These are phyloP conservation scores for Chalciporus pseudorubinellus DNA, from an alignment of 768 basidiomycete genomes.

Conservation along the genomic window DNA sequence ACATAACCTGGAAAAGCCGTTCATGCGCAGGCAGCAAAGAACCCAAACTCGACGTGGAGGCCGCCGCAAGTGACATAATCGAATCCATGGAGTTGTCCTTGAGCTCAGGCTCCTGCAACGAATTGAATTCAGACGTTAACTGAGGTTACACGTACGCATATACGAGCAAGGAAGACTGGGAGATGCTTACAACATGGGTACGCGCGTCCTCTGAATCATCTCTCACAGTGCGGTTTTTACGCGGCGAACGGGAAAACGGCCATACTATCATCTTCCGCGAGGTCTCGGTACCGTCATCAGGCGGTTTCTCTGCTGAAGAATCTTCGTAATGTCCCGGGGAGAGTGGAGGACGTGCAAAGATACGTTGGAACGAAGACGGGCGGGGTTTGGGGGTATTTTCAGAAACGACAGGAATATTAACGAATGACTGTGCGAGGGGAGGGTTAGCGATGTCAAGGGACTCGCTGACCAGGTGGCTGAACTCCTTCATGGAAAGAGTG, in stretches of 20 bases:
- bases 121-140: background rate
- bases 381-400: constrained; percentile 19
- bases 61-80: constrained; percentile 16
- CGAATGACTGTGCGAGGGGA: constrained; percentile 16
- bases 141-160: no score
- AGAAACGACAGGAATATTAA: constrained; percentile 23
- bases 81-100: constrained; percentile 6
- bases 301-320: constrained; percentile 1
- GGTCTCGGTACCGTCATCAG: constrained; percentile 12
- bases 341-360: constrained; percentile 28
- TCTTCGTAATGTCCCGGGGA: constrained; percentile 4
- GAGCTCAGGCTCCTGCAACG: background rate
- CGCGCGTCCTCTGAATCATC: constrained; percentile 1
- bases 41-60: constrained; percentile 31
- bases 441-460: constrained; percentile 24
- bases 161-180: background rate
- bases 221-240: constrained; percentile 13
- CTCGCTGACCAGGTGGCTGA: constrained; percentile 35
- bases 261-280: constrained; percentile 30
- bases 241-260: constrained; percentile 30
- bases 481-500: constrained; percentile 31
- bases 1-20: constrained; percentile 18
- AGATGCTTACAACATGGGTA: constrained; percentile 13
- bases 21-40: constrained; percentile 27
- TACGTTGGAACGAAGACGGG: constrained; percentile 28